Percentiles rank a stretch among this genome's conserved stretches.
Evolutionary conservation across 2,329 filamentous ascomycete genomes (phyloP).

Genomic region (Graphium sp.): DNA sequence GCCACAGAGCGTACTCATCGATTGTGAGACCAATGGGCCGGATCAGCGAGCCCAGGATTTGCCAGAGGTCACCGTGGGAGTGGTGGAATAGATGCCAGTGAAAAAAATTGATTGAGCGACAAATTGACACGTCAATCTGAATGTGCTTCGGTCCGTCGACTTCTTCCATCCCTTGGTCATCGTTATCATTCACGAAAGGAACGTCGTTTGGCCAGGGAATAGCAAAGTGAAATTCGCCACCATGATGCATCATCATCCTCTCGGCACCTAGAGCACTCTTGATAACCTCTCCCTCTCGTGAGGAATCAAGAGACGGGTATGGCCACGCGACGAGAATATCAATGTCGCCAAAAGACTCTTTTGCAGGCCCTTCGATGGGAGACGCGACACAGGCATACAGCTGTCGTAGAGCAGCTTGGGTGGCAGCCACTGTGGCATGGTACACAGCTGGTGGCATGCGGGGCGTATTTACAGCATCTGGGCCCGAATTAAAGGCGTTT

Average conservation of each 20-base stretch:
- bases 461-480: slow-evolving; percentile 37
- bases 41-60: slow-evolving; percentile 44
- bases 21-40: slow-evolving; percentile 48
- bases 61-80: slow-evolving; percentile 57
- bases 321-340: slow-evolving; percentile 43
- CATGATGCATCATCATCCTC: slow-evolving; percentile 13
- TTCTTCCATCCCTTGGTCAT: neutral
- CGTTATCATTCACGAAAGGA: neutral
- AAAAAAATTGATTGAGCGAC: slow-evolving; percentile 20
- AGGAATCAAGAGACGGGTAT: slow-evolving; percentile 3
- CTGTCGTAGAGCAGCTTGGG: slow-evolving; percentile 24
- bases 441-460: slow-evolving; percentile 49
- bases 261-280: slow-evolving; percentile 24
- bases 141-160: slow-evolving; percentile 20
- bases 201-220: slow-evolving; percentile 30
- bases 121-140: slow-evolving; percentile 54
- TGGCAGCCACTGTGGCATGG: slow-evolving; percentile 24
- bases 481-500: slow-evolving; percentile 31
- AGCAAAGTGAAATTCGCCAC: slow-evolving; percentile 26
- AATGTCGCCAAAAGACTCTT: slow-evolving; percentile 53
- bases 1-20: slow-evolving; percentile 43
- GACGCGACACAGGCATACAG: slow-evolving; percentile 38
- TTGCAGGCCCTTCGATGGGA: slow-evolving; percentile 53
- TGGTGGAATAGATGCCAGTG: slow-evolving; percentile 53
- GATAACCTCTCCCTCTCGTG: slow-evolving; percentile 8